Percentiles rank a stretch among this genome's conserved stretches.
Evolutionary conservation across 2,329 filamentous ascomycete species (phyloP).

Genomic region (Phyllosticta citribraziliensis): DNA sequence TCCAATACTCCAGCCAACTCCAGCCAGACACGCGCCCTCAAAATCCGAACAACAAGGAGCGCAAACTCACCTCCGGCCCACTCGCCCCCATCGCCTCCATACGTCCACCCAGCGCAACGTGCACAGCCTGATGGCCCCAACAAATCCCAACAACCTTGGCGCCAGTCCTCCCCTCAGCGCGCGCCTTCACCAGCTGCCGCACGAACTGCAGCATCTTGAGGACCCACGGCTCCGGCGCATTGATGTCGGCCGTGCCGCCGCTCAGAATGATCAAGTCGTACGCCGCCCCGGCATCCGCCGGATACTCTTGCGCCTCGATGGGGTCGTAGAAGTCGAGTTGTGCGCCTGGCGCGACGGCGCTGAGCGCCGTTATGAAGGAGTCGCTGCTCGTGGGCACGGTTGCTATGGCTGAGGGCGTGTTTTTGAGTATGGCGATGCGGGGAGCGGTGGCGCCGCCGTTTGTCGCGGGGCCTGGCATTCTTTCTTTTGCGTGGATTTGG

Average conservation of each 20-base stretch:
- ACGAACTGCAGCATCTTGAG: conserved; percentile 6
- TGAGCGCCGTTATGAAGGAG: not conserved
- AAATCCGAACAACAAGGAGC: no score
- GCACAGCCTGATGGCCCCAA: conserved; percentile 9
- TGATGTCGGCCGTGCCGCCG: conserved; percentile 9
- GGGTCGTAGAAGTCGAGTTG: conserved; percentile 9
- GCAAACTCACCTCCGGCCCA: conserved; percentile 3
- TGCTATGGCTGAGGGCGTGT: not conserved
- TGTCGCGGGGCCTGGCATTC: not conserved
- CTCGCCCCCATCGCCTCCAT: not conserved
- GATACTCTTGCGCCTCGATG: conserved; percentile 2
- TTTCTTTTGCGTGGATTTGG: no score
- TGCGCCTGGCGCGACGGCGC: not conserved
- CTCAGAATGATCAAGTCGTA: conserved; percentile 6
- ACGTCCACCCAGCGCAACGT: conserved; percentile 5
- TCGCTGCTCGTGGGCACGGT: not conserved
- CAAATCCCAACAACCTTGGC: conserved; percentile 5
- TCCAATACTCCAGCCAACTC: not conserved
- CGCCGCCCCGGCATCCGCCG: not conserved
- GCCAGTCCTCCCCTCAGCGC: not conserved
- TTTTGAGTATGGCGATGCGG: conserved; percentile 4
- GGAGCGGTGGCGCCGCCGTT: no score
- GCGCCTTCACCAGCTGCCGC: not conserved
- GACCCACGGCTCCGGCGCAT: conserved; percentile 7
- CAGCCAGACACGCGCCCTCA: not conserved